phyloP scores from a whole-genome alignment of 768 basidiomycete species.

The Austroboletus eburneus region DNA sequence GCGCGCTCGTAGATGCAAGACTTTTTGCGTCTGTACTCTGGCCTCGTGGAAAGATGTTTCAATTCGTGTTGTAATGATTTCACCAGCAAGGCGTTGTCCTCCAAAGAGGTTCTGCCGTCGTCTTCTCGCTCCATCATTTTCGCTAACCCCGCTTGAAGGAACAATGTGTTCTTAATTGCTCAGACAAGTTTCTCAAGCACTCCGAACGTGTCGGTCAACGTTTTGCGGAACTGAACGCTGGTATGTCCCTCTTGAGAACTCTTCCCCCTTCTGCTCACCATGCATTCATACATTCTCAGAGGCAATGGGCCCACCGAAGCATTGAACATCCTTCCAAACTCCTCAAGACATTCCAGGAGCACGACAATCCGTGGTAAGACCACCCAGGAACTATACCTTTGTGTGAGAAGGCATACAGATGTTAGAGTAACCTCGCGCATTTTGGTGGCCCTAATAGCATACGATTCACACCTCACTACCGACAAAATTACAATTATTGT shows the following conservation, averaged over 20 bases:
- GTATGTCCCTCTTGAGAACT: slow-evolving; percentile 41
- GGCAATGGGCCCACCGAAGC: slow-evolving; percentile 30
- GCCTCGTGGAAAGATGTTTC: slow-evolving; percentile 95
- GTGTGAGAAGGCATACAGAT: slow-evolving; percentile 12
- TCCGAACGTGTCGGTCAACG: slow-evolving; percentile 90
- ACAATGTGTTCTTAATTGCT: slow-evolving; percentile 86
- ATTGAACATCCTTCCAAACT: slow-evolving; percentile 15
- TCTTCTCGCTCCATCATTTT: slow-evolving; percentile 1
- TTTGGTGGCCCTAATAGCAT: slow-evolving; percentile 14
- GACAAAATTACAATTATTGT: not conserved
- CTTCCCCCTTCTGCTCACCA: not conserved
- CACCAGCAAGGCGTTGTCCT: slow-evolving; percentile 87
- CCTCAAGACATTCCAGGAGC: not conserved
- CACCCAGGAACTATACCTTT: slow-evolving; percentile 5
- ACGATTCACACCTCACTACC: not conserved
- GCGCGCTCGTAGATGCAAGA: slow-evolving; percentile 81
- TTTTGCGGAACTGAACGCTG: slow-evolving; percentile 90
- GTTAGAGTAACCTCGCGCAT: slow-evolving; percentile 15
- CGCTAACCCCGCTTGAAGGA: slow-evolving; percentile 48
- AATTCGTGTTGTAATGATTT: slow-evolving; percentile 94
- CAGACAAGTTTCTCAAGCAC: slow-evolving; percentile 97
- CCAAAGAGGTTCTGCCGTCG: slow-evolving; percentile 70
- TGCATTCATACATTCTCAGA: slow-evolving; percentile 24
- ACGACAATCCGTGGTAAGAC: slow-evolving; percentile 8
- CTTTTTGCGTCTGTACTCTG: slow-evolving; percentile 92